phyloP scores from a whole-genome alignment of 495 filamentous ascomycete genomes.

The Daldinia caldariorum region DNA sequence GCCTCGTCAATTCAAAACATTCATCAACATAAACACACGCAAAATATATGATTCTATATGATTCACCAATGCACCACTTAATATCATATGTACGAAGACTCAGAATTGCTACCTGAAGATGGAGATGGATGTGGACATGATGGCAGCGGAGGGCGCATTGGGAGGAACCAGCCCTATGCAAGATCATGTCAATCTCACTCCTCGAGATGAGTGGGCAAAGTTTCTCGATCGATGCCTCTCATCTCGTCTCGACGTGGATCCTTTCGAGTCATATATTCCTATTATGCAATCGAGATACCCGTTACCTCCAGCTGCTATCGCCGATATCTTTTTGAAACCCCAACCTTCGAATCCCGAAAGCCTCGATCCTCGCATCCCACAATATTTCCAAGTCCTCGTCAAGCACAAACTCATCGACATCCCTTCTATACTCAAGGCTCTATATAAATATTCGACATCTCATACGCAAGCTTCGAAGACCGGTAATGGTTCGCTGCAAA shows the following conservation, averaged over 20 bases:
- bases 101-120: conserved; percentile 9
- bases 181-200: conserved; percentile 9
- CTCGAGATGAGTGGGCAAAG: conserved; percentile 54
- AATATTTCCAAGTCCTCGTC: conserved; percentile 71
- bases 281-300: conserved; percentile 57
- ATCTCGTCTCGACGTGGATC: conserved; percentile 56
- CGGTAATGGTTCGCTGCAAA: conserved; percentile 41
- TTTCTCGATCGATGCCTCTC: conserved; percentile 59
- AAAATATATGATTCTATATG: background rate
- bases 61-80: background rate
- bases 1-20: conserved; percentile 19
- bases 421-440: conserved; percentile 64
- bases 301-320: conserved; percentile 58
- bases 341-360: conserved; percentile 57
- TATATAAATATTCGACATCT: conserved; percentile 68
- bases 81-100: background rate
- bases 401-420: conserved; percentile 62
- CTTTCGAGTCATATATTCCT: conserved; percentile 56
- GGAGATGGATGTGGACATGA: conserved; percentile 40
- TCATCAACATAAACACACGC: background rate
- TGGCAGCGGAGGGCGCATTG: background rate
- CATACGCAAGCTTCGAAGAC: conserved; percentile 46
- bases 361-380: conserved; percentile 71
- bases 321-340: conserved; percentile 69
- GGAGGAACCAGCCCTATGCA: conserved; percentile 1